phyloP scores from a whole-genome alignment of 225 moss, liverwort and hornwort species.

The Physcomitrium patens region DNA sequence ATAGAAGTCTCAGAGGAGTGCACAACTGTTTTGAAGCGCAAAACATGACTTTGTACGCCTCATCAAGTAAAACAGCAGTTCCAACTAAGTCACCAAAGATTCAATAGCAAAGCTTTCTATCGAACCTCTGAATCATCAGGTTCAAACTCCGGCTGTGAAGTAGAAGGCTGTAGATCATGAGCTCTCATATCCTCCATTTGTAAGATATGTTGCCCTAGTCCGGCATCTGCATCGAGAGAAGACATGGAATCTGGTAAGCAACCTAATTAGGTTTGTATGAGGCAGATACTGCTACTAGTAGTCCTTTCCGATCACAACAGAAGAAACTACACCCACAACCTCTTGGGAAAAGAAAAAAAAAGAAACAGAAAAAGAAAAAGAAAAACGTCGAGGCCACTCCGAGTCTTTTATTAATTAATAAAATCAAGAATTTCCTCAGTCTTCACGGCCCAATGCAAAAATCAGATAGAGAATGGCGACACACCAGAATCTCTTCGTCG shows the following conservation, averaged over 20 bases:
- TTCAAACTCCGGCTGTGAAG: constrained; percentile 20
- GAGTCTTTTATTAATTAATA: background rate
- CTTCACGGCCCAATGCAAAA: background rate
- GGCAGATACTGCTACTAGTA: no score
- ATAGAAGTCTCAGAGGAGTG: constrained; percentile 12
- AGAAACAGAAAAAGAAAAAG: background rate
- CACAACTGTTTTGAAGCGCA: background rate
- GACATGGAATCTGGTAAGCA: constrained; percentile 17
- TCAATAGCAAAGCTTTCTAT: constrained; percentile 23
- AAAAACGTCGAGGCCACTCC: background rate
- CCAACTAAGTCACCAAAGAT: constrained; percentile 15
- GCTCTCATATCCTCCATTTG: constrained; percentile 58
- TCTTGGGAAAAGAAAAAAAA: background rate
- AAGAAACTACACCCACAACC: constrained; percentile 1
- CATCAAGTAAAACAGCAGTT: constrained; percentile 4
- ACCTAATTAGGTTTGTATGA: constrained; percentile 3
- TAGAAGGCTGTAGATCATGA: constrained; percentile 25
- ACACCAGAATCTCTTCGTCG: constrained; percentile 51
- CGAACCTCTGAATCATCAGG: constrained; percentile 47
- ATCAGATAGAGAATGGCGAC: constrained; percentile 9
- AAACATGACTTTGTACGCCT: background rate
- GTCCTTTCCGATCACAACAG: background rate
- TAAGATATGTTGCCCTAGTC: constrained; percentile 28
- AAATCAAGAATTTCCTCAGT: no score
- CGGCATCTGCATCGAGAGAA: constrained; percentile 41